These are phyloP conservation scores for Exophiala sp. DNA, from an alignment of 2,329 filamentous ascomycete genomes.

Conservation along the genomic window DNA sequence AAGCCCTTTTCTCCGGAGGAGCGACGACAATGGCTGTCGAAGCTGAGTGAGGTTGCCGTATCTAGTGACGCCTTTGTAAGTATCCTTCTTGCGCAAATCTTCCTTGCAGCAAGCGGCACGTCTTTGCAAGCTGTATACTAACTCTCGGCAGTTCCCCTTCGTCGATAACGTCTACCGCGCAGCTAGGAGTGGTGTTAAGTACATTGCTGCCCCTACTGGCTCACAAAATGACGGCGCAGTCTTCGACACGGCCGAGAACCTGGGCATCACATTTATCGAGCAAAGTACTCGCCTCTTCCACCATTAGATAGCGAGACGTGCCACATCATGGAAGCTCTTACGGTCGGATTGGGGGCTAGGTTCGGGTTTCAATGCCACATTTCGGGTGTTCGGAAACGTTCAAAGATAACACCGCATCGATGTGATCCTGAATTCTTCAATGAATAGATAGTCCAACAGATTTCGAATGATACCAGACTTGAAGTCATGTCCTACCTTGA, in stretches of 20 bases:
- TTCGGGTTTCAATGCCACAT: too few relatives aligned
- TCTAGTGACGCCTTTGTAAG: conserved; percentile 93
- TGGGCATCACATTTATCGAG: conserved; percentile 91
- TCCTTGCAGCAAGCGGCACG: neutral
- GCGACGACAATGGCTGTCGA: conserved; percentile 75
- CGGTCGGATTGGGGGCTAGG: too few relatives aligned
- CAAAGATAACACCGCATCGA: too few relatives aligned
- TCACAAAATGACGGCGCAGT: conserved; percentile 50
- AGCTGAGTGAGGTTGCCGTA: conserved; percentile 69
- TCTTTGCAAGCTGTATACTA: conserved; percentile 1
- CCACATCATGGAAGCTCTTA: too few relatives aligned
- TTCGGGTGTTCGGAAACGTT: too few relatives aligned
- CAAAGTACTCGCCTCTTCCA: conserved; percentile 93
- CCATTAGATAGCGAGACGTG: conserved; percentile 56
- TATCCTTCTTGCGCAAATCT: conserved; percentile 27
- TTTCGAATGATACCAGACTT: neutral
- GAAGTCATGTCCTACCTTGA: neutral
- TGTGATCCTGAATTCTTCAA: neutral
- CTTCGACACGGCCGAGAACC: conserved; percentile 80
- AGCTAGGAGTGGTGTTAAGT: conserved; percentile 82
- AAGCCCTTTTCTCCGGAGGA: conserved; percentile 75
- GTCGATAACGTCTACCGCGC: conserved; percentile 96
- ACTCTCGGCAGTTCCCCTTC: conserved; percentile 74
- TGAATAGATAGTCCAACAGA: neutral
- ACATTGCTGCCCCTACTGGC: conserved; percentile 86